Percentiles rank a stretch among this genome's conserved stretches.
Conservation (phyloP, 148 eudicot species). For the Vaccinium vitisidaea region DNA sequence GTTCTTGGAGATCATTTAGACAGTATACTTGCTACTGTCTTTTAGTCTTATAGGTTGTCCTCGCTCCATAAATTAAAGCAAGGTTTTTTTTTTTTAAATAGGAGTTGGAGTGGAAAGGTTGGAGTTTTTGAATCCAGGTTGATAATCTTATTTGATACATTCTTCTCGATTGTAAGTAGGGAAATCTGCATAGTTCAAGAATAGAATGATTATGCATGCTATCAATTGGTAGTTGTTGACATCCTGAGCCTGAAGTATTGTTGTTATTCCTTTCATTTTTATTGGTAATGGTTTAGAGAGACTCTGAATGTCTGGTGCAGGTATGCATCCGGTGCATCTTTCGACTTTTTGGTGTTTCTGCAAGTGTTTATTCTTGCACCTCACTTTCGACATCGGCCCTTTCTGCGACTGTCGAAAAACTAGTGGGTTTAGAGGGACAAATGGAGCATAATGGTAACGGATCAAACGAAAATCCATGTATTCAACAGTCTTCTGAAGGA, state of each 20-base stretch:
- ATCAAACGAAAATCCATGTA: conserved; percentile 20
- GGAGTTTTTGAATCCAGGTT: neutral
- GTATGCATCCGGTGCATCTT: conserved; percentile 72
- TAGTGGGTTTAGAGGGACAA: conserved; percentile 21
- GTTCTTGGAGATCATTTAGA: neutral
- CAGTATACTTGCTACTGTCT: neutral
- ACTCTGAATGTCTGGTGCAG: conserved; percentile 30
- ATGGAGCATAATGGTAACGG: conserved; percentile 16
- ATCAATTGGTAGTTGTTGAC: neutral
- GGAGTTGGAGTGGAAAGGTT: neutral
- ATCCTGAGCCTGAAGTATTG: neutral
- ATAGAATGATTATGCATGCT: neutral
- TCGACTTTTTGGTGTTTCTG: conserved; percentile 57
- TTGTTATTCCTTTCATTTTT: neutral
- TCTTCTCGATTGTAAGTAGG: neutral
- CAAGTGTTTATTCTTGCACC: conserved; percentile 35
- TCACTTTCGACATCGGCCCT: conserved; percentile 31
- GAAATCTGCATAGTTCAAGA: neutral
- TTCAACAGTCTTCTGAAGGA: conserved; percentile 17
- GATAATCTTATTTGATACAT: neutral
- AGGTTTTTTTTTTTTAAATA: too few species aligned
- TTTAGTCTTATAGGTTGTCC: neutral
- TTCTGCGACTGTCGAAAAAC: conserved; percentile 22
- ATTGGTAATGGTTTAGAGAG: neutral
- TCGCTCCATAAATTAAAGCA: neutral